phyloP scores from a whole-genome alignment of 2,329 filamentous ascomycete species.

The Talaromyces sp. region DNA sequence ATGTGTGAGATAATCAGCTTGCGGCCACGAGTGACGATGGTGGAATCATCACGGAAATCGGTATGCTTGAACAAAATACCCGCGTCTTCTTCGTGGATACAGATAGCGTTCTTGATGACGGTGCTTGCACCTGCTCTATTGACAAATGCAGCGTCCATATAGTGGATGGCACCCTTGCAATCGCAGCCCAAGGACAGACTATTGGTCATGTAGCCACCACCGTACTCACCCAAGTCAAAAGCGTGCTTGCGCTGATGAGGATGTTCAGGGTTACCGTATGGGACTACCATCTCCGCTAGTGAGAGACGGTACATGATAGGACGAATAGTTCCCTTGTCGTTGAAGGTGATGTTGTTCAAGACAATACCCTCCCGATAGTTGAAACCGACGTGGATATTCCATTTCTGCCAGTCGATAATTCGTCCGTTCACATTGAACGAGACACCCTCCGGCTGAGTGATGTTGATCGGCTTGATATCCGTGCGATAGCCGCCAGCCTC shows the following conservation, averaged over 20 bases:
- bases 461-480: conserved; percentile 81
- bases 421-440: conserved; percentile 77
- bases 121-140: conserved; percentile 72
- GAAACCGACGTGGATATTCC: conserved; percentile 89
- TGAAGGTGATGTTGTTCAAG: conserved; percentile 84
- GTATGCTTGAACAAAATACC: conserved; percentile 93
- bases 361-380: conserved; percentile 93
- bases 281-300: conserved; percentile 90
- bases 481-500: conserved; percentile 69
- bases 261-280: conserved; percentile 57
- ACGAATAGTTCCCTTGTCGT: conserved; percentile 74
- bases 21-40: conserved; percentile 79
- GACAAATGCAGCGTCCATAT: conserved; percentile 84
- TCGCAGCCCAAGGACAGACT: conserved; percentile 48
- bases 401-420: conserved; percentile 84
- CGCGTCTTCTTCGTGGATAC: conserved; percentile 89
- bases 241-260: conserved; percentile 52
- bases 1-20: conserved; percentile 88
- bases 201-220: conserved; percentile 51
- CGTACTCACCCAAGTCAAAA: conserved; percentile 50
- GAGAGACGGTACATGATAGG: conserved; percentile 87
- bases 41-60: conserved; percentile 87
- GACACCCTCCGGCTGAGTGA: conserved; percentile 84
- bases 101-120: conserved; percentile 89
- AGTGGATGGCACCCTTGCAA: conserved; percentile 88